phyloP scores from a whole-genome alignment of 352 stramenopile genomes.

The Phytophthora fragariae region DNA sequence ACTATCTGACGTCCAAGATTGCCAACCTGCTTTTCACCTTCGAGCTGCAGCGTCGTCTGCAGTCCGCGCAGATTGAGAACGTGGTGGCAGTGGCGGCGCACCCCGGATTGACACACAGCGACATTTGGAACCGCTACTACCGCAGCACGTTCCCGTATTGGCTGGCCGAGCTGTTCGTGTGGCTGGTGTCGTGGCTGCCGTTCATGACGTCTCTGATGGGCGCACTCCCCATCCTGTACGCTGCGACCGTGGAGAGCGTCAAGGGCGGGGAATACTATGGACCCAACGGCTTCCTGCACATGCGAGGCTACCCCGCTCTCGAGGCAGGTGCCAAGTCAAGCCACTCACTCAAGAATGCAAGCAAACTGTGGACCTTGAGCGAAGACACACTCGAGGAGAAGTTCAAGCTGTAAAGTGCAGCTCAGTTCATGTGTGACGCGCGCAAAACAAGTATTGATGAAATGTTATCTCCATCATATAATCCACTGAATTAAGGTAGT shows the following conservation, averaged over 20 bases:
- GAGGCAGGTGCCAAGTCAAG: conserved; percentile 48
- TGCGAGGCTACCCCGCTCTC: conserved; percentile 52
- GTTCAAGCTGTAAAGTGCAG: conserved; percentile 37
- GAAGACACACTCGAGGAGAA: conserved; percentile 49
- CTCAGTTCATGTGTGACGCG: conserved; percentile 5
- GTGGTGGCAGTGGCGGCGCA: conserved; percentile 62
- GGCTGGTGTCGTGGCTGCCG: conserved; percentile 49
- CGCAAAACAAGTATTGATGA: conserved; percentile 30
- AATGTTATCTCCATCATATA: conserved; percentile 2
- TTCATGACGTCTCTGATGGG: conserved; percentile 59
- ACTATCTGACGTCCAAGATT: conserved; percentile 69
- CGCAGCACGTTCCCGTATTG: conserved; percentile 41
- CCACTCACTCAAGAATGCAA: conserved; percentile 45
- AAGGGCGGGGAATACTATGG: conserved; percentile 61
- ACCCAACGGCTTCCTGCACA: conserved; percentile 50
- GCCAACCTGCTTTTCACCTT: conserved; percentile 70
- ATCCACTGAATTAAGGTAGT: conserved; percentile 20
- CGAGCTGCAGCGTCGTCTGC: conserved; percentile 60
- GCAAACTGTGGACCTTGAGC: conserved; percentile 59
- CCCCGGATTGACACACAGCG: conserved; percentile 56
- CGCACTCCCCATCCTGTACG: conserved; percentile 62
- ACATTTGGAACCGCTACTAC: conserved; percentile 63
- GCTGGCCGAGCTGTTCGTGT: conserved; percentile 46
- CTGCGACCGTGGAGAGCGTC: conserved; percentile 49
- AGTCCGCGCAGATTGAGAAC: conserved; percentile 40